Conservation (phyloP, 2,329 filamentous ascomycete genomes). For the Hymenoscyphus repandus region DNA sequence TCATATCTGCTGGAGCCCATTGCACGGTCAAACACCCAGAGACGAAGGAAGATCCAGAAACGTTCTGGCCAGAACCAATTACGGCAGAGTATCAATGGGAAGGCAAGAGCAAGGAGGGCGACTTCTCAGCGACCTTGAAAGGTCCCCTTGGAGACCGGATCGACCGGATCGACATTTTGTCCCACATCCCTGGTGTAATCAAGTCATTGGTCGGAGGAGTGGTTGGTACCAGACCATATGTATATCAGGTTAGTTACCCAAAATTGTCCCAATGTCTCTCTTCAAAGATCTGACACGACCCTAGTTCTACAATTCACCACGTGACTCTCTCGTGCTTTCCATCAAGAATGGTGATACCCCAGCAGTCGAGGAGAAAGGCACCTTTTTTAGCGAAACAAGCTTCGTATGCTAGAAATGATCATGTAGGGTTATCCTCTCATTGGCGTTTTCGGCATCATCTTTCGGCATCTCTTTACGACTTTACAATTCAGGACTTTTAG, state of each 20-base stretch:
- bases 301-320: conserved; percentile 58
- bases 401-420: conserved; percentile 60
- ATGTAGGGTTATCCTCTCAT: no score
- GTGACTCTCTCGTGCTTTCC: conserved; percentile 63
- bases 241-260: conserved; percentile 71
- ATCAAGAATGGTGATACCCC: conserved; percentile 80
- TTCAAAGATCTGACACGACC: conserved; percentile 21
- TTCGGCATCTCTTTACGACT: no score
- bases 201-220: conserved; percentile 88
- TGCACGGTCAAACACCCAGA: conserved; percentile 65
- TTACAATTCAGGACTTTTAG: no score
- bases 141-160: conserved; percentile 62
- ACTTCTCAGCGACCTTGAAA: conserved; percentile 66
- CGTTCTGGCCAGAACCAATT: conserved; percentile 83
- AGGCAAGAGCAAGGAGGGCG: conserved; percentile 71
- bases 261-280: neutral
- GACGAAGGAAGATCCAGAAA: conserved; percentile 66
- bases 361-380: conserved; percentile 65
- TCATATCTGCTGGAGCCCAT: conserved; percentile 65
- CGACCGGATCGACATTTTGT: conserved; percentile 93
- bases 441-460: no score
- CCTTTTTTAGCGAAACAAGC: conserved; percentile 81
- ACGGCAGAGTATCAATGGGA: conserved; percentile 71
- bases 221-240: conserved; percentile 91
- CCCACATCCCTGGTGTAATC: conserved; percentile 89